phyloP scores from a whole-genome alignment of 768 basidiomycete species.

The Boletus tylopilopsis region DNA sequence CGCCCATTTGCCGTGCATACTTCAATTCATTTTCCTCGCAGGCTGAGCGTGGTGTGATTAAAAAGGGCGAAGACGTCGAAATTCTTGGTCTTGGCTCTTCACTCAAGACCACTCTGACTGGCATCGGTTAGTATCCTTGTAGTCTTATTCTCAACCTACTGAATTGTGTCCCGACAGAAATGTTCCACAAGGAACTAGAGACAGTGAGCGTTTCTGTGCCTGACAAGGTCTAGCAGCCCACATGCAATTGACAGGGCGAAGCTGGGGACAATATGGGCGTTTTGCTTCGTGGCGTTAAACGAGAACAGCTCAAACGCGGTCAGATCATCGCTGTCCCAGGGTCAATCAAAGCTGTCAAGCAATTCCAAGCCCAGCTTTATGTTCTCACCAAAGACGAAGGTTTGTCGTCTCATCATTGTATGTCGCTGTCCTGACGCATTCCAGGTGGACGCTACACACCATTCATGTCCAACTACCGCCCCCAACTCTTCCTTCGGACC shows the following conservation, averaged over 20 bases:
- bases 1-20: not conserved
- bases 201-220: slow-evolving; percentile 46
- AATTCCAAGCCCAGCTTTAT: slow-evolving; percentile 93
- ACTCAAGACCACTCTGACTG: slow-evolving; percentile 92
- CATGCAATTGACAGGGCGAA: slow-evolving; percentile 57
- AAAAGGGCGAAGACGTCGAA: slow-evolving; percentile 92
- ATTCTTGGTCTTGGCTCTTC: slow-evolving; percentile 78
- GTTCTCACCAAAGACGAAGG: slow-evolving; percentile 36
- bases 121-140: slow-evolving; percentile 58
- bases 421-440: slow-evolving; percentile 29
- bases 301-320: slow-evolving; percentile 92
- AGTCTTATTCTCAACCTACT: not conserved
- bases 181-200: slow-evolving; percentile 99
- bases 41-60: slow-evolving; percentile 89
- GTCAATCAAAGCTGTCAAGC: slow-evolving; percentile 90
- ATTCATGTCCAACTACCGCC: slow-evolving; percentile 92
- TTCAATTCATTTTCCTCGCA: slow-evolving; percentile 25
- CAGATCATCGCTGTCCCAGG: slow-evolving; percentile 89
- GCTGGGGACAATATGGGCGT: slow-evolving; percentile 99
- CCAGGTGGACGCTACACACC: slow-evolving; percentile 78
- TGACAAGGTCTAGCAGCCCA: slow-evolving; percentile 1
- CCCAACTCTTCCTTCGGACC: slow-evolving; percentile 94
- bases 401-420: slow-evolving; percentile 46
- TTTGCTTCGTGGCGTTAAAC: slow-evolving; percentile 93
- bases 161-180: slow-evolving; percentile 51